A percentile compares a stretch with the other conserved stretches of the same genome.
Evolutionary conservation across 2,329 filamentous ascomycete species (phyloP).

Genomic region (Biscogniauxia marginata): DNA sequence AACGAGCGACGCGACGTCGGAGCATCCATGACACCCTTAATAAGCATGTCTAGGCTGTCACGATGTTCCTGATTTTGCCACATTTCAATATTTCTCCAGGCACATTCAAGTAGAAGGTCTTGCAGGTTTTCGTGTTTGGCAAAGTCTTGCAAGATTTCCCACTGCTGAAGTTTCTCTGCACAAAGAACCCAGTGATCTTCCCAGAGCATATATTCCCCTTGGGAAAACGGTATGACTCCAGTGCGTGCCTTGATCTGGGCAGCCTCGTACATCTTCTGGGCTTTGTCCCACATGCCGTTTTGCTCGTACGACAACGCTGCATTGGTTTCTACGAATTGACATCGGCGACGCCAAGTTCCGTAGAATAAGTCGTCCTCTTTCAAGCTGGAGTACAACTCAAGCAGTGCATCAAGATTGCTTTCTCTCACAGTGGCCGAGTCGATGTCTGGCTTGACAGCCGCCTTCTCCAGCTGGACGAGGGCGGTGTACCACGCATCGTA

Average conservation of each 20-base stretch:
- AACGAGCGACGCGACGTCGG: slow-evolving; percentile 91
- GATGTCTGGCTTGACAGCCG: slow-evolving; percentile 77
- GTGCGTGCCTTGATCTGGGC: slow-evolving; percentile 97
- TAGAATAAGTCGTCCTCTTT: slow-evolving; percentile 98
- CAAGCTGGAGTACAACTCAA: slow-evolving; percentile 85
- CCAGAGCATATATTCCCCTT: slow-evolving; percentile 98
- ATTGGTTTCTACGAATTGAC: slow-evolving; percentile 96
- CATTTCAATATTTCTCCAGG: slow-evolving; percentile 92
- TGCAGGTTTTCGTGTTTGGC: slow-evolving; percentile 99
- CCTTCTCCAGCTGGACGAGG: slow-evolving; percentile 83
- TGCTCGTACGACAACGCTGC: slow-evolving; percentile 97
- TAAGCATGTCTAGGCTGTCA: slow-evolving; percentile 86
- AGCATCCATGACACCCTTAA: slow-evolving; percentile 97
- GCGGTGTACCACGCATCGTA: slow-evolving; percentile 99
- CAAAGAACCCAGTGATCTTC: slow-evolving; percentile 99
- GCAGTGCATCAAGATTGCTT: slow-evolving; percentile 93
- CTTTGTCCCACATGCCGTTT: slow-evolving; percentile 99
- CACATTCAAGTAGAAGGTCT: slow-evolving; percentile 90
- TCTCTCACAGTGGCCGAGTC: slow-evolving; percentile 84
- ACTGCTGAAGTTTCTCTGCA: slow-evolving; percentile 97
- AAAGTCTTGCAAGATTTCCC: slow-evolving; percentile 96
- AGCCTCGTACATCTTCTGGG: slow-evolving; percentile 92
- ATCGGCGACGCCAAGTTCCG: slow-evolving; percentile 90
- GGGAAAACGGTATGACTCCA: slow-evolving; percentile 92
- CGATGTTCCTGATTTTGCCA: slow-evolving; percentile 86